A percentile compares a stretch with the other conserved stretches of the same genome.
These are phyloP conservation scores for Teunomyces kruisii DNA, from an alignment of 805 yeast genomes.

Conservation along the genomic window DNA sequence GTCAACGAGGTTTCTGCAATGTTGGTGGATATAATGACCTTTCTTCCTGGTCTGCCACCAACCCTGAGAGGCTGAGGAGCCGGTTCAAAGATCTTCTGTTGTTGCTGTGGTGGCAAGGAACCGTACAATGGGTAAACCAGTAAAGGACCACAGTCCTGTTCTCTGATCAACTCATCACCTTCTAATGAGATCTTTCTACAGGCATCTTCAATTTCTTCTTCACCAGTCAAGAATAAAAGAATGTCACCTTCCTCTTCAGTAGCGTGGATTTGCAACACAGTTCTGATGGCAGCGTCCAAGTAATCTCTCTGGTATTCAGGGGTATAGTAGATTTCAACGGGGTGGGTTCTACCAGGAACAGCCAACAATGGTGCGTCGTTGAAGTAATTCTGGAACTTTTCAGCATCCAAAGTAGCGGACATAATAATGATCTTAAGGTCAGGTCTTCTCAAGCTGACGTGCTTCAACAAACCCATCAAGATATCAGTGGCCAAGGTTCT, in stretches of 20 bases:
- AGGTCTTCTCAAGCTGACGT: conserved; percentile 73
- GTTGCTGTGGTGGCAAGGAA: conserved; percentile 93
- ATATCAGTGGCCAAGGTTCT: conserved; percentile 96
- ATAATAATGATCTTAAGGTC: conserved; percentile 90
- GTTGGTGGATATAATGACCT: conserved; percentile 87
- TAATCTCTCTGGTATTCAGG: conserved; percentile 96
- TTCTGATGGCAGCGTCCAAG: conserved; percentile 90
- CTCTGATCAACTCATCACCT: conserved; percentile 84
- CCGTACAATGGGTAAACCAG: conserved; percentile 93
- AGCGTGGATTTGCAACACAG: conserved; percentile 94
- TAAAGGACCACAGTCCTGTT: conserved; percentile 86
- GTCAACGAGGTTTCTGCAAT: conserved; percentile 98
- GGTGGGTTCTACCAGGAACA: conserved; percentile 97
- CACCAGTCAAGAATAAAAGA: conserved; percentile 86
- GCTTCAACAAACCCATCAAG: conserved; percentile 89
- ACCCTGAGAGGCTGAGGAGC: conserved; percentile 75
- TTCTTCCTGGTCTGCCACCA: conserved; percentile 91
- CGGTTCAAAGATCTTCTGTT: conserved; percentile 87
- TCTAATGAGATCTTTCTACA: conserved; percentile 85
- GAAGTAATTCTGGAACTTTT: conserved; percentile 89
- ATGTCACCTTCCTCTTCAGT: conserved; percentile 94
- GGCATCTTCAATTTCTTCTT: conserved; percentile 97
- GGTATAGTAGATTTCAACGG: conserved; percentile 95
- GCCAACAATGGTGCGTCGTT: conserved; percentile 90
- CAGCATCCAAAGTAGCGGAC: conserved; percentile 98